Percentiles rank a stretch among this genome's conserved stretches.
phyloP scores from a whole-genome alignment of 1,139 yeast species.

The Kurtzmaniella quercitrusa region DNA sequence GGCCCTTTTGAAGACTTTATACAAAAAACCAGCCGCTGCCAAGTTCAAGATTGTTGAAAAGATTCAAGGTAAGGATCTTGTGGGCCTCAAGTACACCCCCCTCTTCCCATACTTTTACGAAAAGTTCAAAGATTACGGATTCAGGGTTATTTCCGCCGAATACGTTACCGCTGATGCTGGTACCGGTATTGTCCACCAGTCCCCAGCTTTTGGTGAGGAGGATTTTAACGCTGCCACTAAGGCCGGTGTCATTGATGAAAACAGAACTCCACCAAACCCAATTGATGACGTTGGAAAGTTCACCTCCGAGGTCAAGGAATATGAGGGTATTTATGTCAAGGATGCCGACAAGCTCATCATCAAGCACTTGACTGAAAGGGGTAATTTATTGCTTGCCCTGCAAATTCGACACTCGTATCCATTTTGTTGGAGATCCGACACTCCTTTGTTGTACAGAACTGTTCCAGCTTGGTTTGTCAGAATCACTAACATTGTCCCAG shows the following conservation, averaged over 20 bases:
- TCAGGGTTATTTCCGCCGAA: conserved; percentile 74
- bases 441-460: conserved; percentile 91
- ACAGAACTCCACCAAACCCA: conserved; percentile 80
- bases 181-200: conserved; percentile 98
- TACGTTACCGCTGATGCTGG: conserved; percentile 94
- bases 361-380: conserved; percentile 73
- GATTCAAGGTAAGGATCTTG: conserved; percentile 73
- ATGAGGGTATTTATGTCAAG: conserved; percentile 83
- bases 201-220: conserved; percentile 99
- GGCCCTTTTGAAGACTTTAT: conserved; percentile 70
- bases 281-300: conserved; percentile 89
- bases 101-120: conserved; percentile 78
- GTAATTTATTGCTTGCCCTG: conserved; percentile 68
- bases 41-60: conserved; percentile 80
- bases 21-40: conserved; percentile 92
- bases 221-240: conserved; percentile 83
- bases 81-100: conserved; percentile 78
- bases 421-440: conserved; percentile 99
- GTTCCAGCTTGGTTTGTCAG: conserved; percentile 99
- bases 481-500: conserved; percentile 79
- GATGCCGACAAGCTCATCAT: conserved; percentile 93
- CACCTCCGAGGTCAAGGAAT: conserved; percentile 69
- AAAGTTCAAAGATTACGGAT: conserved; percentile 69
- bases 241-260: conserved; percentile 70
- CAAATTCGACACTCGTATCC: conserved; percentile 96